A percentile compares a stretch with the other conserved stretches of the same genome.
Evolutionary conservation across 1,284 basidiomycete genomes (phyloP).

Genomic region (Heliocybe sulcata): DNA sequence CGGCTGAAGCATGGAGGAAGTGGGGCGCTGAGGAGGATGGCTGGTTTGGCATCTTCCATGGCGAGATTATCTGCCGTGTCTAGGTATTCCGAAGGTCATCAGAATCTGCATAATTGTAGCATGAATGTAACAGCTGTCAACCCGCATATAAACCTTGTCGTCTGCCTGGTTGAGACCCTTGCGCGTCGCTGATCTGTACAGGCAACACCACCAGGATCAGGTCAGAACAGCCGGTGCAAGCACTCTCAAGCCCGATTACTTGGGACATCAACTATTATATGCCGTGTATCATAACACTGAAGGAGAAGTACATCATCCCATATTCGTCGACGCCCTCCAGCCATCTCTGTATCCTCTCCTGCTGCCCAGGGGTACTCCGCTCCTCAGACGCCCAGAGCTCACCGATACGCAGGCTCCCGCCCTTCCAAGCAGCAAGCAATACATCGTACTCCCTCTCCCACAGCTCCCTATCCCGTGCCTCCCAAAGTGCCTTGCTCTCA

Average conservation of each 20-base stretch:
- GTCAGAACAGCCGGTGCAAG: too few relatives aligned
- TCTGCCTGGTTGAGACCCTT: too few relatives aligned
- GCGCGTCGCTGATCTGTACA: too few relatives aligned
- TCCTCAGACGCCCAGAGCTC: neutral
- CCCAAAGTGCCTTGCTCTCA: neutral
- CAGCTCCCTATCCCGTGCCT: neutral
- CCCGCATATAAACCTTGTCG: too few relatives aligned
- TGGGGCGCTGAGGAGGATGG: slow-evolving; percentile 27
- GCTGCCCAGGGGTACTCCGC: neutral
- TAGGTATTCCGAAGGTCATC: too few relatives aligned
- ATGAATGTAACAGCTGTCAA: too few relatives aligned
- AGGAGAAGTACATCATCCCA: neutral
- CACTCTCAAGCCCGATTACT: too few relatives aligned
- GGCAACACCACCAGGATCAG: too few relatives aligned
- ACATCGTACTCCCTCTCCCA: neutral
- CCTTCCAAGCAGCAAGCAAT: neutral
- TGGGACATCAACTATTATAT: neutral
- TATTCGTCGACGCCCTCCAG: neutral
- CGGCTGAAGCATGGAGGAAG: slow-evolving; percentile 19
- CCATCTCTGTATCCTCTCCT: neutral
- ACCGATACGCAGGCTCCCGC: neutral
- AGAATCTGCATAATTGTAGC: too few relatives aligned
- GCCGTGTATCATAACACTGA: neutral
- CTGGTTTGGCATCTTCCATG: slow-evolving; percentile 25
- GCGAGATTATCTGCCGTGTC: slow-evolving; percentile 23